These are phyloP conservation scores for Elsinoe necatrix DNA, from an alignment of 2,329 filamentous ascomycete species.

Conservation along the genomic window DNA sequence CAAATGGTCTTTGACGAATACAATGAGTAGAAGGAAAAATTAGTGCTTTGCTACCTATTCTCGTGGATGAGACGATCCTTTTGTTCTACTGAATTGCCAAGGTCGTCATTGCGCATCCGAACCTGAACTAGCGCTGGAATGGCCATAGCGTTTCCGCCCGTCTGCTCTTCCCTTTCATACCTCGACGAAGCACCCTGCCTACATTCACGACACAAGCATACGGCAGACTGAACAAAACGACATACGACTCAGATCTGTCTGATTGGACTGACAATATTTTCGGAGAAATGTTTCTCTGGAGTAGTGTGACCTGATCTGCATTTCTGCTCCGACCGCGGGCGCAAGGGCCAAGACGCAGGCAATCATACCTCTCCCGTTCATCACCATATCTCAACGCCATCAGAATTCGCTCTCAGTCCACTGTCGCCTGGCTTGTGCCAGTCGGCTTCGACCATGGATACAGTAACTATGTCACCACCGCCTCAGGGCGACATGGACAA, in stretches of 20 bases:
- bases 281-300: conserved; percentile 5
- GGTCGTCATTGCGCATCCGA: neutral
- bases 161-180: neutral
- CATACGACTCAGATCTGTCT: conserved; percentile 2
- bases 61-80: neutral
- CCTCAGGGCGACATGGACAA: conserved; percentile 1
- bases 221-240: neutral
- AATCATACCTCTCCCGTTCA: neutral
- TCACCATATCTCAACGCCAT: neutral
- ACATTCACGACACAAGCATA: neutral
- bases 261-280: neutral
- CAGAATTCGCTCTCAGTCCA: neutral
- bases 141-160: neutral
- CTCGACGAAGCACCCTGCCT: neutral
- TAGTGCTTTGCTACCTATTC: neutral
- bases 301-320: conserved; percentile 2
- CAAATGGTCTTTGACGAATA: neutral
- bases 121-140: neutral
- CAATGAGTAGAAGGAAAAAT: neutral
- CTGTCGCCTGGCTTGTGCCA: conserved; percentile 11
- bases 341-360: conserved; percentile 1
- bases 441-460: conserved; percentile 2
- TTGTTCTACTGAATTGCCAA: neutral
- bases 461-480: conserved; percentile 2
- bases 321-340: conserved; percentile 2